Evolutionary conservation across 2,329 filamentous ascomycete genomes (phyloP), one percentile per base, ranked within the genome.

Genomic region (Tolypocladium amazonense): DNA sequence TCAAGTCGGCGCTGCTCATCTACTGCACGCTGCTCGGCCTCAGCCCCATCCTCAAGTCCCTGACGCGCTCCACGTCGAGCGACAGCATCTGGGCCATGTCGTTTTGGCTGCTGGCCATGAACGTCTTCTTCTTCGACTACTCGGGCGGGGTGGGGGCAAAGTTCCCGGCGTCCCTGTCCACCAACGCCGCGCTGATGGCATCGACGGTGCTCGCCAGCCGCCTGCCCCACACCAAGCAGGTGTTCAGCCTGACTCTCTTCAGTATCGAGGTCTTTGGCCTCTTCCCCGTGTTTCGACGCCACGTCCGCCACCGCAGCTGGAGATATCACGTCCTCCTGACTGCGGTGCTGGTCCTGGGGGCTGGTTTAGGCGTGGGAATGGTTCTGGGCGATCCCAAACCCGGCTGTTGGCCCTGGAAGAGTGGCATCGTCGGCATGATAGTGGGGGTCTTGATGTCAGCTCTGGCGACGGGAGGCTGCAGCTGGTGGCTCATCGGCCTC

Each of bases 11-110:
- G 0, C 79, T 95, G 43, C 81, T 97, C 56, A 97, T 97, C 68
- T 97, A 95, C 76, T 95, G 89, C 66, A 92, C 92, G 4, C 81
- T 99, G 18, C 84, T 97, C 4, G 94, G 93, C 14, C 82, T 99
- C 4, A 96, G 90, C 50, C 94, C 94, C 0, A 97, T 99, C 64
- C 85, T 99, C 62, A 97, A 97, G 73, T 97, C 92, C 1, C 83
- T 99, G n/a, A 99, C 94, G 0, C 84, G 84, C 57, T 97, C 92
- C 6, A 97, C 93, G 5, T 93, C 90, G 9, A 89, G 85, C 59
- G 94, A 99, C 79, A 94, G 89, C 52, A 99, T 99, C 71, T 99
- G 94, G 94, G 91, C 94, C 60, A 89, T 99, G 79, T 94, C 90
- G 57, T 92, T 90, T 69, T 94, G 92, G 86, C 81, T 99, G 53